phyloP scores from a whole-genome alignment of 2,329 filamentous ascomycete species.

The Parasarocladium wereldwijsianum region DNA sequence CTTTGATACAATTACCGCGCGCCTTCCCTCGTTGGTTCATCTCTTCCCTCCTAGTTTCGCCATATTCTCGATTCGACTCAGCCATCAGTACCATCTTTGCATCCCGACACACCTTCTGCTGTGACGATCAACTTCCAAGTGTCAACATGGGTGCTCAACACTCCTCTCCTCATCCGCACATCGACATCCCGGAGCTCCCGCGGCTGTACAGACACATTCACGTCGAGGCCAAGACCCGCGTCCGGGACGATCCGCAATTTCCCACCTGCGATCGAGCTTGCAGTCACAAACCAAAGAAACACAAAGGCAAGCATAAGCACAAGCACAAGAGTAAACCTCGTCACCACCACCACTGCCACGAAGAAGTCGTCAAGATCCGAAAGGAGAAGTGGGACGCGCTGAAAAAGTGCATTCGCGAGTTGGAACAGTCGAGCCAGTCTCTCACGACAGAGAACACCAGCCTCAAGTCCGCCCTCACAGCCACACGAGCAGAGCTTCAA shows the following conservation, averaged over 20 bases:
- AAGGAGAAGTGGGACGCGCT: slow-evolving; percentile 2
- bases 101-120: too few species aligned
- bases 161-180: slow-evolving; percentile 4
- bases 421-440: slow-evolving; percentile 3
- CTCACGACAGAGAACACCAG: slow-evolving; percentile 2
- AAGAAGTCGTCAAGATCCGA: slow-evolving; percentile 2
- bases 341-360: slow-evolving; percentile 2
- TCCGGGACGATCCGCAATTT: slow-evolving; percentile 2
- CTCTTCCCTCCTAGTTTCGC: too few species aligned
- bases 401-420: background rate
- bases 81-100: too few species aligned
- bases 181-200: slow-evolving; percentile 4
- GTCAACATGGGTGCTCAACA: slow-evolving; percentile 4
- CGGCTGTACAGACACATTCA: slow-evolving; percentile 4
- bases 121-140: too few species aligned
- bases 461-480: background rate
- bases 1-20: too few species aligned
- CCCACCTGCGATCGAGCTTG: slow-evolving; percentile 2
- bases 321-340: too few species aligned
- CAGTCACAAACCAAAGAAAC: too few species aligned
- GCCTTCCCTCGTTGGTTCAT: too few species aligned
- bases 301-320: slow-evolving; percentile 2
- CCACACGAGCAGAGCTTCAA: slow-evolving; percentile 1
- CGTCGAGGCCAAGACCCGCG: slow-evolving; percentile 5
- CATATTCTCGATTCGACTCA: too few species aligned